A percentile compares a stretch with the other conserved stretches of the same genome.
Conservation (phyloP, 371 early-diverging fungal genomes). For the Apophysomyces variabilis region DNA sequence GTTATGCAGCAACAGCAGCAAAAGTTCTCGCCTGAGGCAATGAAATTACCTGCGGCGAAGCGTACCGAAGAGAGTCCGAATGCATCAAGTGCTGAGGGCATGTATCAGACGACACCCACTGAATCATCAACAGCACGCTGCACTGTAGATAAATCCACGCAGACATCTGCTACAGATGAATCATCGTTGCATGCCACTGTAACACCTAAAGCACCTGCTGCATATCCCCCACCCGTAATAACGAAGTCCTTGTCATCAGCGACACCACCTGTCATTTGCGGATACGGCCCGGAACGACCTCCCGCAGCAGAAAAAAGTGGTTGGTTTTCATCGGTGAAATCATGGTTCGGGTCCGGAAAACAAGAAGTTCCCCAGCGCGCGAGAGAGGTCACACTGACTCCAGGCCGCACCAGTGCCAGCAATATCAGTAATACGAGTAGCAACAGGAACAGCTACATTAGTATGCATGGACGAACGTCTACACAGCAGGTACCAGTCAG, state of each 20-base stretch:
- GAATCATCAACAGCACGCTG: background rate
- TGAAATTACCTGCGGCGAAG: background rate
- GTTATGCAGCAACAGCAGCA: slow-evolving; percentile 15
- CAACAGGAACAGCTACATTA: too few species aligned
- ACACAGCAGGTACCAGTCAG: slow-evolving; percentile 9
- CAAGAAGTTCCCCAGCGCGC: background rate
- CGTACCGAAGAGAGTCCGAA: background rate
- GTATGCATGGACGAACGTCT: slow-evolving; percentile 5
- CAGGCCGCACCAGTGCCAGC: background rate
- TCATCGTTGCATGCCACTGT: background rate
- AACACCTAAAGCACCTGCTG: slow-evolving; percentile 7
- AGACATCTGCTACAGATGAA: slow-evolving; percentile 3
- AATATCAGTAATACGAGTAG: slow-evolving; percentile 10
- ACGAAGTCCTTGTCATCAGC: background rate
- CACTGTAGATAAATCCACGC: slow-evolving; percentile 15
- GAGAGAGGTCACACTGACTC: background rate
- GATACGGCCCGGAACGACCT: slow-evolving; percentile 25
- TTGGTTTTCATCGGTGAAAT: slow-evolving; percentile 53
- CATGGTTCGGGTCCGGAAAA: slow-evolving; percentile 47
- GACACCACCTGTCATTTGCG: slow-evolving; percentile 20
- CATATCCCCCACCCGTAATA: slow-evolving; percentile 25
- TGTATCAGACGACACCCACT: slow-evolving; percentile 5
- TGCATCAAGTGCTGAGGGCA: background rate
- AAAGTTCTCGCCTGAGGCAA: background rate
- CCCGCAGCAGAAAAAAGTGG: slow-evolving; percentile 27